Conservation (phyloP, 2,329 filamentous ascomycete genomes). For the Xylaria polymorpha region DNA sequence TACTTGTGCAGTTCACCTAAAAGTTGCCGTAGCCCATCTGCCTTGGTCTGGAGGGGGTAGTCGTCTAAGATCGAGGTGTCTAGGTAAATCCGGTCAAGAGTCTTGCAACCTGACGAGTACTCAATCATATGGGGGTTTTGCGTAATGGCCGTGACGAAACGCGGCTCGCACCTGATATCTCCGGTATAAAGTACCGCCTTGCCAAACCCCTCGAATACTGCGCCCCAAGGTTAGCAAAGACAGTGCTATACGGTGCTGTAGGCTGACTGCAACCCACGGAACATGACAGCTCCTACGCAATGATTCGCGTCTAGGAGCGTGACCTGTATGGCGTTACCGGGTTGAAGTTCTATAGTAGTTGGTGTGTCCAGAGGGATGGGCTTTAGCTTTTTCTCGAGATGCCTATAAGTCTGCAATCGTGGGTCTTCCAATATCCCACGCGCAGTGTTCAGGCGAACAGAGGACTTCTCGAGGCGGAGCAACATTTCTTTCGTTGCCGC, state of each 20-base stretch:
- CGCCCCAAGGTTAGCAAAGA: conserved; percentile 11
- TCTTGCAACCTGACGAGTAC: conserved; percentile 74
- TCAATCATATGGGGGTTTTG: conserved; percentile 80
- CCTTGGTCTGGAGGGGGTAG: conserved; percentile 68
- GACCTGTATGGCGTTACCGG: conserved; percentile 76
- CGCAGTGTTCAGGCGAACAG: conserved; percentile 83
- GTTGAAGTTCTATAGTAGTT: conserved; percentile 78
- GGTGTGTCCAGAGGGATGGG: conserved; percentile 85
- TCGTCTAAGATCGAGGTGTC: conserved; percentile 80
- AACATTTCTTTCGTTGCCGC: conserved; percentile 84
- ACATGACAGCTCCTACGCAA: conserved; percentile 91
- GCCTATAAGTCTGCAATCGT: conserved; percentile 78
- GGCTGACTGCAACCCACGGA: conserved; percentile 60
- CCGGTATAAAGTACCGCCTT: conserved; percentile 88
- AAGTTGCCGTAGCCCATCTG: conserved; percentile 80
- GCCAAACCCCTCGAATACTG: conserved; percentile 77
- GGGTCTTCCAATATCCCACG: conserved; percentile 78
- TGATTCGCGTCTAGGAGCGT: conserved; percentile 94
- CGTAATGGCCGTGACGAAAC: conserved; percentile 81
- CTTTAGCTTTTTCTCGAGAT: conserved; percentile 78
- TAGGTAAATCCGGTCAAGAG: conserved; percentile 84
- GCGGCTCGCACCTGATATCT: conserved; percentile 85
- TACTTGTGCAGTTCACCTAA: conserved; percentile 75
- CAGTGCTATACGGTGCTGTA: neutral
- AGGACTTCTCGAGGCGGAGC: conserved; percentile 80